Conservation (phyloP, 2,329 filamentous ascomycete genomes). For the Fusarium algeriense region DNA sequence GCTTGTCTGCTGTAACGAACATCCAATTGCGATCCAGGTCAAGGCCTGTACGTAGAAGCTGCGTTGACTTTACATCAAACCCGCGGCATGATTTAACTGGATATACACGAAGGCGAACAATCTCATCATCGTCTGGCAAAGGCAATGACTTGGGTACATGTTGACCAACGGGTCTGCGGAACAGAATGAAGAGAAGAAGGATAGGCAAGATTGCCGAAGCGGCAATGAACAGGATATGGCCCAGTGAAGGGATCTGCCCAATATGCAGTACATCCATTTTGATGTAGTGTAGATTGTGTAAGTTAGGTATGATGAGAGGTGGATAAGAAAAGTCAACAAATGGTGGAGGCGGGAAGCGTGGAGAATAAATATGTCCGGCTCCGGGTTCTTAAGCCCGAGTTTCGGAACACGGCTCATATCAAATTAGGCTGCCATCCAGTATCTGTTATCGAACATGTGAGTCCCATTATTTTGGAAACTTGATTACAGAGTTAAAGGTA, state of each 20-base stretch:
- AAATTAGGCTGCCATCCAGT: not conserved
- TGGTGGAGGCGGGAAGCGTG: slow-evolving; percentile 4
- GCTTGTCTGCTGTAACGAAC: slow-evolving; percentile 67
- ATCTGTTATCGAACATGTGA: not conserved
- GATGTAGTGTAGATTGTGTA: not conserved
- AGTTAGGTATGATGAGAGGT: not conserved
- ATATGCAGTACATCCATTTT: slow-evolving; percentile 6
- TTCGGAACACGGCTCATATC: not conserved
- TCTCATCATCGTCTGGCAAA: slow-evolving; percentile 39
- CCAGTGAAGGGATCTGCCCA: not conserved
- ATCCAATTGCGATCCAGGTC: slow-evolving; percentile 75
- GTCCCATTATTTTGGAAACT: not conserved
- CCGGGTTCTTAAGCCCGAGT: not conserved
- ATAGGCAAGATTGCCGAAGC: slow-evolving; percentile 11
- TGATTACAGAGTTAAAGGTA: not conserved
- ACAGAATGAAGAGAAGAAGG: slow-evolving; percentile 20
- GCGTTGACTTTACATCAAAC: slow-evolving; percentile 64
- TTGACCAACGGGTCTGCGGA: not conserved
- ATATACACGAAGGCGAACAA: slow-evolving; percentile 64
- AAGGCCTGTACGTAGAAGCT: slow-evolving; percentile 67
- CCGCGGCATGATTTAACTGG: slow-evolving; percentile 77
- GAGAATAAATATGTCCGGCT: slow-evolving; percentile 5
- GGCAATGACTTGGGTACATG: slow-evolving; percentile 4
- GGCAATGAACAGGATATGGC: not conserved
- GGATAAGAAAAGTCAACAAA: slow-evolving; percentile 1